Conservation (phyloP, 2,329 filamentous ascomycete species). For the Aaosphaeria pasadenensis region DNA sequence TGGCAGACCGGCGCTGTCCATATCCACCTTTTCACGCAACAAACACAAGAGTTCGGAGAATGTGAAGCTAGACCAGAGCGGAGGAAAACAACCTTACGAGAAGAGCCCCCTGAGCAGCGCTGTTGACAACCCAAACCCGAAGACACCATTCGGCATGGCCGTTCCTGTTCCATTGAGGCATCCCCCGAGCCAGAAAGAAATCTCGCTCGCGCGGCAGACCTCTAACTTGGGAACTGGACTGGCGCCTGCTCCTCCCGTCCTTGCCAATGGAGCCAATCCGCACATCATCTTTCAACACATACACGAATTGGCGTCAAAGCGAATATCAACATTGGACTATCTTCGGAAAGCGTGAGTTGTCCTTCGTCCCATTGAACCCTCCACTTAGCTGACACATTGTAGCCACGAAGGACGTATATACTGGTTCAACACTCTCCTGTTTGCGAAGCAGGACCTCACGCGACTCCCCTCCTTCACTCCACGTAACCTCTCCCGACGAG, state of each 20-base stretch:
- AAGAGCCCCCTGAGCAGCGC: constrained; percentile 29
- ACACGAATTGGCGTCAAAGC: constrained; percentile 83
- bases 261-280: constrained; percentile 44
- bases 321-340: constrained; percentile 92
- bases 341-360: constrained; percentile 78
- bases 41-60: constrained; percentile 37
- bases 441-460: constrained; percentile 75
- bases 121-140: constrained; percentile 26
- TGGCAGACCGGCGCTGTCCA: constrained; percentile 34
- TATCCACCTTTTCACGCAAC: constrained; percentile 34
- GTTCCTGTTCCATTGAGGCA: constrained; percentile 26
- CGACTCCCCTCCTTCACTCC: constrained; percentile 83
- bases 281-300: constrained; percentile 63
- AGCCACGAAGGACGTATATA: constrained; percentile 93
- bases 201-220: constrained; percentile 14
- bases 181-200: constrained; percentile 26
- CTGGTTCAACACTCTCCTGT: constrained; percentile 97
- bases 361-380: neutral
- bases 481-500: constrained; percentile 80
- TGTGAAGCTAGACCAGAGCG: constrained; percentile 15
- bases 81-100: constrained; percentile 16
- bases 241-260: constrained; percentile 24
- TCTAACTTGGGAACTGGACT: constrained; percentile 13
- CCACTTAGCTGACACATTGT: neutral
- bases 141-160: constrained; percentile 31